Percentiles rank a stretch among this genome's conserved stretches.
Conservation (phyloP, 2,329 filamentous ascomycete species). For the Drechslera avenae region DNA sequence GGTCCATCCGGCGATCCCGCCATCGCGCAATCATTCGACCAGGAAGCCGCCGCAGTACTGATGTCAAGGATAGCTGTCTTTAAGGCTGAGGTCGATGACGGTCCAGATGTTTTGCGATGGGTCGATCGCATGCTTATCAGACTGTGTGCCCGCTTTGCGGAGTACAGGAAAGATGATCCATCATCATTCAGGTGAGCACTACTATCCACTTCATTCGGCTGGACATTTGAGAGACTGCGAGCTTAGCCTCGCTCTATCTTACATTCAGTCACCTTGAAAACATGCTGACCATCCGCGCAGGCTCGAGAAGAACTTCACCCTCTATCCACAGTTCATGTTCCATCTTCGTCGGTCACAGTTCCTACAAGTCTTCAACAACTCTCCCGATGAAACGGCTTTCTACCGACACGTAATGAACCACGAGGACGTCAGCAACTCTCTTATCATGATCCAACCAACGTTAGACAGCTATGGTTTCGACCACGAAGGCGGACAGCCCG, state of each 20-base stretch:
- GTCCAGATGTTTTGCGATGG: constrained; percentile 97
- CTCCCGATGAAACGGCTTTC: constrained; percentile 98
- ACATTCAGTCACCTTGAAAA: background rate
- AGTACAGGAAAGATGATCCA: constrained; percentile 97
- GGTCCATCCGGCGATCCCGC: constrained; percentile 93
- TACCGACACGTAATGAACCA: constrained; percentile 96
- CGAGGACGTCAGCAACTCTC: constrained; percentile 93
- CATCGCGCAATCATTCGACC: constrained; percentile 95
- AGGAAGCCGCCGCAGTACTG: constrained; percentile 94
- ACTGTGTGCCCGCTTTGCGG: constrained; percentile 92
- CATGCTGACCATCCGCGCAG: constrained; percentile 44
- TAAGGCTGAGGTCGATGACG: constrained; percentile 97
- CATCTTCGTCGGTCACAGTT: constrained; percentile 96
- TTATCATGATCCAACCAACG: constrained; percentile 99
- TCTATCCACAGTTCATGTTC: constrained; percentile 99
- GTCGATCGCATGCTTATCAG: constrained; percentile 98
- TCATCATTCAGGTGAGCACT: constrained; percentile 79
- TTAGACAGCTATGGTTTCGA: constrained; percentile 97
- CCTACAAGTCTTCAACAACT: constrained; percentile 99
- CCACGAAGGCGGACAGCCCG: constrained; percentile 87
- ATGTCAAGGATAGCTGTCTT: constrained; percentile 99
- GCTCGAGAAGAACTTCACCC: constrained; percentile 93
- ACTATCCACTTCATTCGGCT: background rate
- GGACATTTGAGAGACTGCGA: background rate
- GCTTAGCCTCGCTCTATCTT: background rate